Evolutionary conservation across 2,329 filamentous ascomycete genomes (phyloP).

Genomic region (Blastomyces emzantsi): DNA sequence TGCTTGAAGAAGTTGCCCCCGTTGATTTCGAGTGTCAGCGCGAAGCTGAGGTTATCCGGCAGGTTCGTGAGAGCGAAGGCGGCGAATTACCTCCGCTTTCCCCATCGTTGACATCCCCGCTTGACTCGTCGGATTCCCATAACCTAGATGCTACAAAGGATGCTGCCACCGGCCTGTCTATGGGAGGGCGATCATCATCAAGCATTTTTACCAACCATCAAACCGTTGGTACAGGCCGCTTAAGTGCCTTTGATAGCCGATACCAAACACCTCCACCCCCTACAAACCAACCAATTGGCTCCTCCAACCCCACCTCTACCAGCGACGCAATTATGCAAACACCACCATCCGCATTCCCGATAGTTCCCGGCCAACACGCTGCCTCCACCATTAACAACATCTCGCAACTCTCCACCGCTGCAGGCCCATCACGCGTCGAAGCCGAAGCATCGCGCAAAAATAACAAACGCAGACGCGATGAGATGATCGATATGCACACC

Average conservation of each 20-base stretch:
- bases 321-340: conserved; percentile 35
- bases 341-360: conserved; percentile 21
- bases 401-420: conserved; percentile 16
- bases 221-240: conserved; percentile 62
- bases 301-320: conserved; percentile 39
- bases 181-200: conserved; percentile 42
- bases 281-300: conserved; percentile 43
- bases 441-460: conserved; percentile 12
- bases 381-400: background rate
- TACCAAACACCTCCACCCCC: conserved; percentile 56
- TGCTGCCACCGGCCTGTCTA: conserved; percentile 14
- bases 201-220: conserved; percentile 68
- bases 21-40: conserved; percentile 80
- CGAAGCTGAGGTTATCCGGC: conserved; percentile 90
- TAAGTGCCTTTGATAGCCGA: conserved; percentile 68
- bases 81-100: conserved; percentile 46
- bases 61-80: conserved; percentile 83
- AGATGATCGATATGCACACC: conserved; percentile 77
- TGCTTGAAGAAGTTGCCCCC: conserved; percentile 79
- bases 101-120: conserved; percentile 43
- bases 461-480: conserved; percentile 69
- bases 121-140: conserved; percentile 32
- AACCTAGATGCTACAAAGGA: conserved; percentile 16
- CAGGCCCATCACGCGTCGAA: conserved; percentile 15
- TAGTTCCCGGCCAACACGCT: background rate